A percentile compares a stretch with the other conserved stretches of the same genome.
These are phyloP conservation scores for Microsporum ferrugineum DNA, from an alignment of 2,329 filamentous ascomycete genomes.

Conservation along the genomic window DNA sequence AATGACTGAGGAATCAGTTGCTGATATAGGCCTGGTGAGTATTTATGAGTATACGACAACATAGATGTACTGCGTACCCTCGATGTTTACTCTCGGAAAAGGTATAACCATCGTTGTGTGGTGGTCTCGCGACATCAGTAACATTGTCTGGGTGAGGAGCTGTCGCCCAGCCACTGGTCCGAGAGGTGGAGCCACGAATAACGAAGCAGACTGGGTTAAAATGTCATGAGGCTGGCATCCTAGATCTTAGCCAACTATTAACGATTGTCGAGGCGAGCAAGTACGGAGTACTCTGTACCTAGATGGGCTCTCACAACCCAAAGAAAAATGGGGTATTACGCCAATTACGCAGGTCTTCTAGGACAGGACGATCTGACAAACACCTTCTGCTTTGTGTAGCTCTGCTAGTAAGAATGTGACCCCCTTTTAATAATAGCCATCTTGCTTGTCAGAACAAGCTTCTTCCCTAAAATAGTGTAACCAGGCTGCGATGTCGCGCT, in stretches of 20 bases:
- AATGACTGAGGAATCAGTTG: no score
- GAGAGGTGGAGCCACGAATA: not conserved
- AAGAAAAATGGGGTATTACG: not conserved
- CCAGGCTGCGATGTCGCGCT: not conserved
- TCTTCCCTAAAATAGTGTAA: not conserved
- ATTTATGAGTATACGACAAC: no score
- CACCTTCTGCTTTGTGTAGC: no score
- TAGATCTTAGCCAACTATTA: not conserved
- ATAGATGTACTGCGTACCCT: no score
- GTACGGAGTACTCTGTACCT: not conserved
- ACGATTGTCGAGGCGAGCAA: not conserved
- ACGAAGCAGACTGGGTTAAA: not conserved
- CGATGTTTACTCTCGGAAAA: no score
- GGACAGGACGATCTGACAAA: not conserved
- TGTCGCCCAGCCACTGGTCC: not conserved
- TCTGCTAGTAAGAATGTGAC: no score
- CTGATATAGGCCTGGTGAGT: no score
- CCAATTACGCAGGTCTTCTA: no score
- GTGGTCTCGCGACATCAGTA: no score
- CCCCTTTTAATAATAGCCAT: not conserved
- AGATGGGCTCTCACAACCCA: not conserved
- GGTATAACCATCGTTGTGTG: no score
- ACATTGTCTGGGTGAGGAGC: no score
- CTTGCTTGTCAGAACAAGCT: not conserved
- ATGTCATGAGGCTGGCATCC: not conserved